Evolutionary conservation across 108 stramenopile genomes (phyloP).

Genomic region (Schizochytrium sp.): DNA sequence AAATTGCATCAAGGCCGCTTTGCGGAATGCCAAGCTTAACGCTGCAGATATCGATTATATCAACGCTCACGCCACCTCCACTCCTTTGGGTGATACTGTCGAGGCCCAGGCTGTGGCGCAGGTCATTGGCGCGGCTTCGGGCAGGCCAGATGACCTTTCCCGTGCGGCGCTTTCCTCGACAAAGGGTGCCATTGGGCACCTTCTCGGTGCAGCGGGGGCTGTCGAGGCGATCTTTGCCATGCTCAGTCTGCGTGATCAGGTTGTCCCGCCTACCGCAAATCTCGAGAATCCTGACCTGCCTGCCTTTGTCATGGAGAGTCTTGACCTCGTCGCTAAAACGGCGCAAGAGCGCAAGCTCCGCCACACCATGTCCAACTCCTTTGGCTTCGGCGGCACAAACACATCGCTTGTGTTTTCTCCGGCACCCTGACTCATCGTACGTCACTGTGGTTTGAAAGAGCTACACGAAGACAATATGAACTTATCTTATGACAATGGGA

Average conservation of each 20-base stretch:
- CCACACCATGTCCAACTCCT: constrained; percentile 74
- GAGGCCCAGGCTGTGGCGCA: constrained; percentile 63
- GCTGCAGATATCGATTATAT: constrained; percentile 74
- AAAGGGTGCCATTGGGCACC: constrained; percentile 88
- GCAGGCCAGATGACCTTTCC: not conserved
- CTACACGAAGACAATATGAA: too few relatives aligned
- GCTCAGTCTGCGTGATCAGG: constrained; percentile 52
- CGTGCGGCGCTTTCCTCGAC: constrained; percentile 64
- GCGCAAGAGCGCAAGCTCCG: not conserved
- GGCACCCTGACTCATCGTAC: not conserved
- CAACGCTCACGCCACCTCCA: constrained; percentile 94
- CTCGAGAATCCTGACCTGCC: constrained; percentile 74
- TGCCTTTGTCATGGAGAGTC: constrained; percentile 73
- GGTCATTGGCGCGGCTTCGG: not conserved
- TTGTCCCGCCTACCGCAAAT: constrained; percentile 73
- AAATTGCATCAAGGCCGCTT: constrained; percentile 68
- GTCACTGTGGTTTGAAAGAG: too few relatives aligned
- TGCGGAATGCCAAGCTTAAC: constrained; percentile 60
- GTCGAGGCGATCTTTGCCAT: constrained; percentile 80
- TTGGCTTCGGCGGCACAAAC: constrained; percentile 98
- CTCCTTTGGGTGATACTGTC: constrained; percentile 83
- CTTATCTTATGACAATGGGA: too few relatives aligned
- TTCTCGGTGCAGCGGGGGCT: constrained; percentile 92
- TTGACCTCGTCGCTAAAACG: constrained; percentile 38
- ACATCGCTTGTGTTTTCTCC: constrained; percentile 76